A percentile compares a stretch with the other conserved stretches of the same genome.
Conservation (phyloP, 106 monocot genomes). For the Dioscorea zingiberensis region DNA sequence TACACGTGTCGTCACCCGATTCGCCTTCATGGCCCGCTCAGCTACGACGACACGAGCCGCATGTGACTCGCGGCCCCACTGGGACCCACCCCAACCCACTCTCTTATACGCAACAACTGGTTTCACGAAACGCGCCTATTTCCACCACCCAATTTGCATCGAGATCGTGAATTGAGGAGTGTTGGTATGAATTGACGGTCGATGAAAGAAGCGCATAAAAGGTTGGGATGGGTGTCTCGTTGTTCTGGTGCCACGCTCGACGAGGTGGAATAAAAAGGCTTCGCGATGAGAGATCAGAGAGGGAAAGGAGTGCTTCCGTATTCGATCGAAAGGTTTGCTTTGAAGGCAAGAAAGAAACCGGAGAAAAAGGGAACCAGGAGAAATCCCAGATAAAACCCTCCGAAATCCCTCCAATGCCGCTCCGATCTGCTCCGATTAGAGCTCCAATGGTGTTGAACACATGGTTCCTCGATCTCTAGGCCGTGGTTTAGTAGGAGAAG, state of each 20-base stretch:
- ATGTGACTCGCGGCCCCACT: background rate
- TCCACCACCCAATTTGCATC: no score
- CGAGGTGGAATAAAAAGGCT: background rate
- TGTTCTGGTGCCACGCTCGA: background rate
- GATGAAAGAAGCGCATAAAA: background rate
- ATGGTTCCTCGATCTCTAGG: background rate
- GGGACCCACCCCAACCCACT: background rate
- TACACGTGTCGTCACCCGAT: background rate
- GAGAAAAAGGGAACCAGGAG: background rate
- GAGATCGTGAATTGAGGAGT: no score
- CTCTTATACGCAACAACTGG: no score
- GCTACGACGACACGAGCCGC: background rate
- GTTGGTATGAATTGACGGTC: background rate
- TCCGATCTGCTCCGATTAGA: conserved; percentile 12
- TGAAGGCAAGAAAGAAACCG: conserved; percentile 28
- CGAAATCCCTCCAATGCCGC: conserved; percentile 10
- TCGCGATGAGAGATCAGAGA: background rate
- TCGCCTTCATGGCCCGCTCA: background rate
- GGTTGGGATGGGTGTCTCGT: background rate
- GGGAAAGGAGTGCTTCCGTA: background rate
- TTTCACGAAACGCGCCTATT: no score
- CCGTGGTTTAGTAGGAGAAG: no score
- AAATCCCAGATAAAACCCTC: conserved; percentile 26
- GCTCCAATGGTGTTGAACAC: conserved; percentile 12
- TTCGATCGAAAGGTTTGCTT: conserved; percentile 20